phyloP scores from a whole-genome alignment of 2,329 filamentous ascomycete genomes.

The Trichophyton simii region DNA sequence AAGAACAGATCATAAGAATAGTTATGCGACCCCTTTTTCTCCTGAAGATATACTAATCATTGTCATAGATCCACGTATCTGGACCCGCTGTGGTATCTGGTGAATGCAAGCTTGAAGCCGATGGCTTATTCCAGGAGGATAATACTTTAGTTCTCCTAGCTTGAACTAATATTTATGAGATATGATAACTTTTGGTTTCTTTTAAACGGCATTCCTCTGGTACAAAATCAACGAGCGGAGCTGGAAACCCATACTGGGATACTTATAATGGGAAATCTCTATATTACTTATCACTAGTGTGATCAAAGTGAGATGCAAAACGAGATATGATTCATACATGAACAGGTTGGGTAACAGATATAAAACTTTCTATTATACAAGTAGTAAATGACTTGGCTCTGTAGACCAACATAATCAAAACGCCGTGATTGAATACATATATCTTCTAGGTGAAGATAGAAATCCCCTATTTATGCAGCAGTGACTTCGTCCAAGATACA shows the following conservation, averaged over 20 bases:
- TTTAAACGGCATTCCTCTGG: not conserved
- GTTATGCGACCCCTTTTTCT: not conserved
- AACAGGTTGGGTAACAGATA: not conserved
- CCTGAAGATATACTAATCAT: conserved; percentile 11
- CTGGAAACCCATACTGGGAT: not conserved
- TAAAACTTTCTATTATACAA: not conserved
- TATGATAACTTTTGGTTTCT: not conserved
- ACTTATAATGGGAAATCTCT: no score
- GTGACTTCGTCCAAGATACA: not conserved
- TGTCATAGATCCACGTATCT: conserved; percentile 51
- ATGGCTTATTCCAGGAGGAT: conserved; percentile 56
- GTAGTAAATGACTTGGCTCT: not conserved
- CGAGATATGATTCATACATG: not conserved
- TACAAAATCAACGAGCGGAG: not conserved
- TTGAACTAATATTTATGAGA: not conserved
- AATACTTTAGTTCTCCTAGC: conserved; percentile 50
- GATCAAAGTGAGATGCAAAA: not conserved
- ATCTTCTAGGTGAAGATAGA: not conserved
- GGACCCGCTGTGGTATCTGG: conserved; percentile 62
- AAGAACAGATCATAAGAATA: conserved; percentile 19
- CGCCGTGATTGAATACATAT: not conserved
- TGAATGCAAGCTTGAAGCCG: conserved; percentile 50
- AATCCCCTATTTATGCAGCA: not conserved
- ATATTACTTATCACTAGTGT: not conserved
- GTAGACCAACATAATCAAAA: not conserved